phyloP scores from a whole-genome alignment of 495 filamentous ascomycete species.

The Aspergillus nanangensis region DNA sequence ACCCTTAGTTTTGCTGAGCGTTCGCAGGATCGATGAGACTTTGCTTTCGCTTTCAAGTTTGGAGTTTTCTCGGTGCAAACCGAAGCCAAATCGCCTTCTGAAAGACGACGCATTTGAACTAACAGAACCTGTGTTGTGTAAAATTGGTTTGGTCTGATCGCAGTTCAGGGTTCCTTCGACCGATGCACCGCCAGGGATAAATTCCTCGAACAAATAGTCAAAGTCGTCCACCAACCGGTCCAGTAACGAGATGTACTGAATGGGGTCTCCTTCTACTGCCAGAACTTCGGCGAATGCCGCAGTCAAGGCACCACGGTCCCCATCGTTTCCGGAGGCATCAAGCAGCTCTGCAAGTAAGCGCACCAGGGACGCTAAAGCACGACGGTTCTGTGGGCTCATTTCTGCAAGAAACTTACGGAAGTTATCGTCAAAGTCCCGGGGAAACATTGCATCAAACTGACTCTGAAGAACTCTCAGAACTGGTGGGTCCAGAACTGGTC shows the following conservation, averaged over 20 bases:
- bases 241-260: conserved; percentile 82
- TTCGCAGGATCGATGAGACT: conserved; percentile 78
- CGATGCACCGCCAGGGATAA: conserved; percentile 41
- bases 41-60: conserved; percentile 67
- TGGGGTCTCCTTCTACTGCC: conserved; percentile 68
- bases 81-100: conserved; percentile 75
- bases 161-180: conserved; percentile 38
- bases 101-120: conserved; percentile 78
- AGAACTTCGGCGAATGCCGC: conserved; percentile 88
- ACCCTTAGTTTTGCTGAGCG: conserved; percentile 76
- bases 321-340: conserved; percentile 91
- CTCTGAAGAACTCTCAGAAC: conserved; percentile 65
- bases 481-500: conserved; percentile 64
- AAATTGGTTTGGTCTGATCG: conserved; percentile 44
- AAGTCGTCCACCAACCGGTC: conserved; percentile 92
- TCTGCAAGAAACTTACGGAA: conserved; percentile 72
- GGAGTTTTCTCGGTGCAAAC: conserved; percentile 66
- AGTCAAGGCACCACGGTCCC: conserved; percentile 85
- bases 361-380: conserved; percentile 79
- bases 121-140: conserved; percentile 52
- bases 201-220: conserved; percentile 79
- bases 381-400: conserved; percentile 86
- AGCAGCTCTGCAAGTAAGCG: conserved; percentile 84
- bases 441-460: conserved; percentile 67
- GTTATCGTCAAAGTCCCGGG: conserved; percentile 78